Percentiles rank a stretch among this genome's conserved stretches.
Evolutionary conservation across 768 basidiomycete species (phyloP).

Genomic region (Calocybe indica): DNA sequence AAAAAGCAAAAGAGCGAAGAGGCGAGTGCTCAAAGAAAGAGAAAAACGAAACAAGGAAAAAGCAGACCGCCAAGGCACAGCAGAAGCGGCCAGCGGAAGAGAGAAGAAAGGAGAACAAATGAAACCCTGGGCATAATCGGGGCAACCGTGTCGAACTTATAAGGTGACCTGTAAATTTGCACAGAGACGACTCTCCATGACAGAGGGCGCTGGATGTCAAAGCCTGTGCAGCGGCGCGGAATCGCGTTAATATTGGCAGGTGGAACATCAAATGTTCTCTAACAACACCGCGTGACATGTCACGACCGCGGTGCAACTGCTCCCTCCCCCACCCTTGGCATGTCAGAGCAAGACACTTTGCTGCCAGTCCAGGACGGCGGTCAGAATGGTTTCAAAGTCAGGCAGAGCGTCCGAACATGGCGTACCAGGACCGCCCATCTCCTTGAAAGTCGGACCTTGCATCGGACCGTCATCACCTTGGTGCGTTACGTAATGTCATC

Average conservation of each 20-base stretch:
- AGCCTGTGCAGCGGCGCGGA: too few species aligned
- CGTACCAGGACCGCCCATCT: slow-evolving; percentile 32
- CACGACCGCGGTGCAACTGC: background rate
- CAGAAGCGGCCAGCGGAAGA: slow-evolving; percentile 14
- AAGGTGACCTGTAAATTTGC: background rate
- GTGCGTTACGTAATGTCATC: slow-evolving; percentile 30
- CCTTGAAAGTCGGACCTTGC: slow-evolving; percentile 49
- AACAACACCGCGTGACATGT: too few species aligned
- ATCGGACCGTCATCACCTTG: slow-evolving; percentile 51
- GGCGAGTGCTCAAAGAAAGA: slow-evolving; percentile 6
- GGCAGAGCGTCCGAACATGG: slow-evolving; percentile 12
- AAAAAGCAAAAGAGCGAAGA: slow-evolving; percentile 1
- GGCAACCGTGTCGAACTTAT: background rate
- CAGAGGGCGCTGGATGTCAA: too few species aligned
- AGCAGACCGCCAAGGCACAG: slow-evolving; percentile 24
- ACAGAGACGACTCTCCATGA: too few species aligned
- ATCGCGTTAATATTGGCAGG: too few species aligned
- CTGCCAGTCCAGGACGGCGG: slow-evolving; percentile 22
- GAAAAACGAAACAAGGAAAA: slow-evolving; percentile 12
- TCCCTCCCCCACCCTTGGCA: slow-evolving; percentile 2
- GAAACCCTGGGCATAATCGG: background rate
- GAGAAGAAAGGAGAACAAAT: slow-evolving; percentile 7
- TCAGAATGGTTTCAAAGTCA: background rate
- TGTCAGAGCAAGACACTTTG: slow-evolving; percentile 44
- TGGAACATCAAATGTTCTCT: too few species aligned